Evolutionary conservation across 257 asterid genomes (phyloP), one percentile per base, ranked within the genome.

Genomic region (Vinca minor): DNA sequence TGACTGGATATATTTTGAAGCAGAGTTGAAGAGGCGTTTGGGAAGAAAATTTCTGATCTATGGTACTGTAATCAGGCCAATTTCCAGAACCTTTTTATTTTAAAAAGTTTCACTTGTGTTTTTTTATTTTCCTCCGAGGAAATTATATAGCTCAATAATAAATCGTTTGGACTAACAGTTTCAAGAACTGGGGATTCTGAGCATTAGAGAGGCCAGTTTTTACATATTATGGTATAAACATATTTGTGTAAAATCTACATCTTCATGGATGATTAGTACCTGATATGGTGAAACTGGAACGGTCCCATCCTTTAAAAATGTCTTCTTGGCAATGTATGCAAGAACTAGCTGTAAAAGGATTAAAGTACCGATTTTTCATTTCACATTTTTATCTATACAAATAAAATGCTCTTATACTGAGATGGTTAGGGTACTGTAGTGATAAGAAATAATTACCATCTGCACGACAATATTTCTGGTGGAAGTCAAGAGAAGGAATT

Each of bases 1-100:
- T 68, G 95, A 91, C 66, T 91, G 98, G 95, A 82, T 83, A 26
- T 86, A 88, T 69, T 84, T 82, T 64, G 93, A 88, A 83, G 85
- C 86, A 69, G 93, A 86, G 80, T 63, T 88, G 80, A 88, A 85
- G 83, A 86, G 74, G 68, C 86, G 78, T 54, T 59, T 92, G 69
- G 98, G 97, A 64, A 85, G 73, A 69, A 85, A 69, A 1, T 87
- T 87, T 81, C 69, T 89, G 74, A 80, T 89, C 61, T 77, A 78
- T 52, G 97, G 98, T 89, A 81, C 48, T 73, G 44, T 55, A 11
- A 14, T 14, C 21, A 5, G 8, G 18, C n/a, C 61, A 7, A 17
- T 14, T 31, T 55, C 38, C 38, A 10, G 11, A 17, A 53, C 38
- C 1, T 4, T 10, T 31, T 31, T 55, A 55, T 36, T 55, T 12